Base-by-base conservation (phyloP, 1,284 basidiomycete genomes). In the Puccinia hordei region DNA sequence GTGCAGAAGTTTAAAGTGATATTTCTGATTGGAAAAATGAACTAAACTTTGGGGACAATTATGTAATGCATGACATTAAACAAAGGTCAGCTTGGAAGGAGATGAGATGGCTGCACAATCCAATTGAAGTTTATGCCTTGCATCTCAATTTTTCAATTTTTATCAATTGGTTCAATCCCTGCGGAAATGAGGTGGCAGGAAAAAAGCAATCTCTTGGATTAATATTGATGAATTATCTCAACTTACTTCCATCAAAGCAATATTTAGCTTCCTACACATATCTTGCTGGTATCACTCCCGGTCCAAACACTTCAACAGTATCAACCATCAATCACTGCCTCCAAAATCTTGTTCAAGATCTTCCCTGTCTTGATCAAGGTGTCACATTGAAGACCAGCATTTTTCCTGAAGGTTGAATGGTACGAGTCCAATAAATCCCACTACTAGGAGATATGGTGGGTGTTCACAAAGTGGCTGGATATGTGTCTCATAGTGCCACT, bases 91-190 rank as follows among this genome's bases (percentile, higher is more conserved):
- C 61, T 27, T 65, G 61, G 61, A n/a, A n/a, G n/a, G n/a, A n/a
- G n/a, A n/a, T n/a, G n/a, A n/a, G n/a, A n/a, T n/a, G n/a, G n/a
- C n/a, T 27, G 33, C 27, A n/a, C 22, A 8, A 22, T n/a, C 53
- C 53, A 57, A 19, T 22, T 19, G 24, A n/a, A 19, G n/a, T 8
- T n/a, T 8, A 57, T 19, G 8, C 72, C 0, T 27, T 74, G 27
- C 55, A 59, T 27, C 55, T 74, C 15, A 41, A 19, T 30, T 68
- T 77, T 55, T 77, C 75, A 1, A 35, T 77, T 24, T 68, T 68
- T 68, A 30, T 68, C 49, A 46, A 77, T 41, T 77, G 75, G 75
- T 77, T 77, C 33, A 77, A 77, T 41, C 75, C 63, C 12, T 24
- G 41, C 13, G 63, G 63, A n/a, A 77, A 77, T 51, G 68, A 77